Base-by-base conservation (phyloP, 306 rosid species). In the Hippophae rhamnoides region DNA sequence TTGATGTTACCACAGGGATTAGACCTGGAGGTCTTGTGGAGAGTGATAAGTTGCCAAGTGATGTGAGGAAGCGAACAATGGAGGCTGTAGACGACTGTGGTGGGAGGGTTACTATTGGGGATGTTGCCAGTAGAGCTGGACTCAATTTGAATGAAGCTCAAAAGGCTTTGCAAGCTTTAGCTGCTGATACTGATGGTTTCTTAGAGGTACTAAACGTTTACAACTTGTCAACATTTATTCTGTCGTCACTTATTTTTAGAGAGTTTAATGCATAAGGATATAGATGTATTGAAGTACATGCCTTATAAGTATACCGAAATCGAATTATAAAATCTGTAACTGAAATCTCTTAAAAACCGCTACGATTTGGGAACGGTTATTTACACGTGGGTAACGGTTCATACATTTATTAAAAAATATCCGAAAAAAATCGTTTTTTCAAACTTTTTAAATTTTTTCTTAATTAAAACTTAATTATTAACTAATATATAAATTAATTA, bases 21-120 rank as follows among this genome's bases (percentile, higher is more conserved):
- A 74, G 89, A 45, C 96, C 95, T 0, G 96, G 94, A 10, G 83
- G 85, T 0, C 44, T 68, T 2, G 85, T 92, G 59, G 99, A 92
- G 70, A 92, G 67, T 13, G 97, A 88, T 43, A 88, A 77, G 59
- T 8, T 92, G 52, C 77, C 93, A 11, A 65, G 83, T 9, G 84
- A 92, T 69, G 90, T 88, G 56, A 84, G 99, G 57, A 92, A 92
- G 79, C 78, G 95, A 60, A 74, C 99, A 38, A 86, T 88, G 99
- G 99, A 92, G 26, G 97, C 95, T 1, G 89, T 92, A 47, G 95
- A 88, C 68, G 60, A 78, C 1, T 84, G 68, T 40, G 97, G 95
- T 25, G 94, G 97, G 40, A 86, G 94, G 63, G 95, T 92, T 0
- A 92, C 96, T 50, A 54, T 88, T 31, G 96, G 99, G 9, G 99